Conservation (phyloP, 2,329 filamentous ascomycete species). For the Rhynchosporium graminicola region DNA sequence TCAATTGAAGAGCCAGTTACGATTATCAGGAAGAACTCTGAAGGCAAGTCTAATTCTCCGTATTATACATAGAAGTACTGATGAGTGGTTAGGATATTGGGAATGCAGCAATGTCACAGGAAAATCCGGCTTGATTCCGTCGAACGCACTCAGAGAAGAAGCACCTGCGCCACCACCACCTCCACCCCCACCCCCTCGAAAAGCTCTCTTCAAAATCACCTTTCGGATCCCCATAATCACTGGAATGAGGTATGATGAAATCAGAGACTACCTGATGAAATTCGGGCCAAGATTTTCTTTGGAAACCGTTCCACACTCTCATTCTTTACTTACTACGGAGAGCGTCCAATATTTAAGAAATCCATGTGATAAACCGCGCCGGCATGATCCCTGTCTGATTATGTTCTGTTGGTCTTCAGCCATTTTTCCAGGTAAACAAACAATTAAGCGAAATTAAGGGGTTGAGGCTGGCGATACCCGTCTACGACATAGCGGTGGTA, state of each 20-base stretch:
- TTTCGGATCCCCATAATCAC: neutral
- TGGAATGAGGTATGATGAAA: conserved; percentile 16
- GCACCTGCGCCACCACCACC: neutral
- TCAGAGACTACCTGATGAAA: neutral
- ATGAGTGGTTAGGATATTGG: neutral
- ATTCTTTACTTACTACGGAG: too few relatives aligned
- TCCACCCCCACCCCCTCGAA: neutral
- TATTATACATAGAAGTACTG: neutral
- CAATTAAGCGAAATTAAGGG: too few relatives aligned
- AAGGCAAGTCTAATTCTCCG: neutral
- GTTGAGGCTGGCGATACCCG: too few relatives aligned
- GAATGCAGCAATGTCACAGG: neutral
- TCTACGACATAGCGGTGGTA: too few relatives aligned
- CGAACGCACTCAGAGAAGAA: conserved; percentile 1
- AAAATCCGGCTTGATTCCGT: neutral
- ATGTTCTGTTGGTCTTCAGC: too few relatives aligned
- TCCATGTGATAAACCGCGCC: too few relatives aligned
- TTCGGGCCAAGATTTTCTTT: too few relatives aligned
- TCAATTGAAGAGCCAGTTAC: neutral
- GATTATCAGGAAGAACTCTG: neutral
- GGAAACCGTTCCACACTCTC: too few relatives aligned
- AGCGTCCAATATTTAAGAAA: too few relatives aligned
- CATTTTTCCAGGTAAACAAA: too few relatives aligned
- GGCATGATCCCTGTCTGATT: too few relatives aligned
- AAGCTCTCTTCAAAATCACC: neutral